Conservation (phyloP, 2,329 filamentous ascomycete species). For the Stachybotrys elegans region DNA sequence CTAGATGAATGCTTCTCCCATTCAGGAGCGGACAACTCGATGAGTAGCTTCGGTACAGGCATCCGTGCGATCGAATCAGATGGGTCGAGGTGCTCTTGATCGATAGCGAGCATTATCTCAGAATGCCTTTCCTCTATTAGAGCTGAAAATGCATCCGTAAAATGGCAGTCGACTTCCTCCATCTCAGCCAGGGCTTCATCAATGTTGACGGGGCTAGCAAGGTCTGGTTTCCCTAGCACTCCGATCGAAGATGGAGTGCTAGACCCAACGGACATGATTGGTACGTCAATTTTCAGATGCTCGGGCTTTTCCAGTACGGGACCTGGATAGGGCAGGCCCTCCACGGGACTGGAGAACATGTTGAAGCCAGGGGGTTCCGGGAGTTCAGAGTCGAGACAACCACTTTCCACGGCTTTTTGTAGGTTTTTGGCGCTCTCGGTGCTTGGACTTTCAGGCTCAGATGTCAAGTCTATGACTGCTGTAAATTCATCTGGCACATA, state of each 20-base stretch:
- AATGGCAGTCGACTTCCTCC: slow-evolving; percentile 4
- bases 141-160: slow-evolving; percentile 18
- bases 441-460: slow-evolving; percentile 23
- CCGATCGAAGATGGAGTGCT: too few relatives aligned
- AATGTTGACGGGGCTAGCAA: neutral
- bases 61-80: slow-evolving; percentile 20
- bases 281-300: slow-evolving; percentile 16
- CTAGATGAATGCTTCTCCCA: too few relatives aligned
- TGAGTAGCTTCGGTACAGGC: slow-evolving; percentile 21
- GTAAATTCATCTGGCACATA: slow-evolving; percentile 15
- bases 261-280: too few relatives aligned
- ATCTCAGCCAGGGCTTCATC: slow-evolving; percentile 9
- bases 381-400: slow-evolving; percentile 15
- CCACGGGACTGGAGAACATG: neutral
- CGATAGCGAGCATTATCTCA: slow-evolving; percentile 9
- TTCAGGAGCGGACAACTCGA: slow-evolving; percentile 14
- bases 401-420: slow-evolving; percentile 7
- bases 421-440: slow-evolving; percentile 3
- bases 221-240: slow-evolving; percentile 10
- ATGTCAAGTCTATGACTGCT: slow-evolving; percentile 21
- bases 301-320: neutral
- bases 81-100: slow-evolving; percentile 23
- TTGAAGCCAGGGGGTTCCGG: too few relatives aligned
- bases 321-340: neutral
- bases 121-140: slow-evolving; percentile 13